Conservation (phyloP, 139 green algal species). For the Marvania coccoides region DNA sequence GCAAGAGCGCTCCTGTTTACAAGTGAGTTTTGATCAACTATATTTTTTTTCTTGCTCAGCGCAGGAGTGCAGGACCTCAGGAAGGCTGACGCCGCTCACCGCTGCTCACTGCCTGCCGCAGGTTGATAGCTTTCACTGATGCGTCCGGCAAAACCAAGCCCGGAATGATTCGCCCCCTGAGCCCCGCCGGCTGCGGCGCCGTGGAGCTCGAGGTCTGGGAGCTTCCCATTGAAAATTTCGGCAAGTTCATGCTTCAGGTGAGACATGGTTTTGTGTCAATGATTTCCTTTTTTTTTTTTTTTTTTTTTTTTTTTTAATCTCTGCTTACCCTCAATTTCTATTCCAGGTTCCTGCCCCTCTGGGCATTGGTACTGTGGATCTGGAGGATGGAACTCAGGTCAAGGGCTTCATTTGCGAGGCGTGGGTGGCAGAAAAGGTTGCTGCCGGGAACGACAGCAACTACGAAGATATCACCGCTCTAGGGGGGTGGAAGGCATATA, state of each 20-base stretch:
- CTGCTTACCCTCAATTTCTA: not conserved
- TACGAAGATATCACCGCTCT: constrained; percentile 2
- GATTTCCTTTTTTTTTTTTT: not conserved
- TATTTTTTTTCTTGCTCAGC: not conserved
- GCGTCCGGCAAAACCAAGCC: constrained; percentile 23
- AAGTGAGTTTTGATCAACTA: not conserved
- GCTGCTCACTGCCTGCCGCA: not conserved
- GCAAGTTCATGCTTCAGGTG: constrained; percentile 20
- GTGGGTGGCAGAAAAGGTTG: constrained; percentile 22
- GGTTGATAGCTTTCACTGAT: constrained; percentile 27
- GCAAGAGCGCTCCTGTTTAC: constrained; percentile 46
- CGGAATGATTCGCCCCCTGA: constrained; percentile 16
- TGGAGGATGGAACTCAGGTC: constrained; percentile 49
- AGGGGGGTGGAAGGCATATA: not conserved
- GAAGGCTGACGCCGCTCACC: not conserved
- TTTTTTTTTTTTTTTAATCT: not conserved
- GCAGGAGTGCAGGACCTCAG: not conserved
- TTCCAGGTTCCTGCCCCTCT: constrained; percentile 38
- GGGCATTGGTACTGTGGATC: constrained; percentile 52
- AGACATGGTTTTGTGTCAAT: not conserved
- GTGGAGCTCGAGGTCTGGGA: constrained; percentile 62
- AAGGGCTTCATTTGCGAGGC: constrained; percentile 64
- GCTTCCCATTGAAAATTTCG: constrained; percentile 54
- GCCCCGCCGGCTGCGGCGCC: not conserved
- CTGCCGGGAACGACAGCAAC: not conserved